These are phyloP conservation scores for Verbena officinalis DNA, from an alignment of 257 asterid genomes.

Conservation along the genomic window DNA sequence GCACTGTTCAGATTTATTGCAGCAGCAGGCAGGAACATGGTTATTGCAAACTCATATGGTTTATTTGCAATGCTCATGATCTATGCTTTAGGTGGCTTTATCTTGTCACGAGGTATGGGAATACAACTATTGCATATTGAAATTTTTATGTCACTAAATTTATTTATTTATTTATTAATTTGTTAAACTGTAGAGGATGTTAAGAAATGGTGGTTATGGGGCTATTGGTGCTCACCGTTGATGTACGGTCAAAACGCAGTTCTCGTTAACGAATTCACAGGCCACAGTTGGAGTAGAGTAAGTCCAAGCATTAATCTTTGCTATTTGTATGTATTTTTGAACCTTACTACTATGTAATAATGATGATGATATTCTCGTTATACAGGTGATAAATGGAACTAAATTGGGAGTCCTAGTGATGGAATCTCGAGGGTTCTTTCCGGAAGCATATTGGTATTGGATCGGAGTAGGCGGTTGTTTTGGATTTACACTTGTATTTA, in stretches of 20 bases:
- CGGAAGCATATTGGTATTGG: conserved; percentile 50
- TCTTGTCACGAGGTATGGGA: conserved; percentile 63
- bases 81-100: conserved; percentile 63
- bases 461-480: conserved; percentile 39
- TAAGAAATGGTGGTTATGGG: conserved; percentile 85
- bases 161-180: conserved; percentile 4
- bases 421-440: conserved; percentile 41
- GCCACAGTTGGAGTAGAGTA: conserved; percentile 66
- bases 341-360: neutral
- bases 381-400: conserved; percentile 32
- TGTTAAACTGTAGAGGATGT: conserved; percentile 44
- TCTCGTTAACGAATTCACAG: conserved; percentile 62
- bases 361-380: conserved; percentile 7
- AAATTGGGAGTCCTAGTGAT: conserved; percentile 37
- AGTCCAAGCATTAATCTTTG: conserved; percentile 26
- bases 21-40: conserved; percentile 61
- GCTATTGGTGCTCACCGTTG: conserved; percentile 67
- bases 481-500: conserved; percentile 41
- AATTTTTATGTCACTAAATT: neutral
- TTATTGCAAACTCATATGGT: conserved; percentile 74
- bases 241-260: conserved; percentile 73
- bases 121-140: neutral
- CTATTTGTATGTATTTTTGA: neutral
- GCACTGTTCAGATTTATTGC: conserved; percentile 60
- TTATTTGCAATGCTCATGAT: conserved; percentile 50